A percentile compares a stretch with the other conserved stretches of the same genome.
Conservation (phyloP, 805 yeast genomes). For the Candida andamanensis region DNA sequence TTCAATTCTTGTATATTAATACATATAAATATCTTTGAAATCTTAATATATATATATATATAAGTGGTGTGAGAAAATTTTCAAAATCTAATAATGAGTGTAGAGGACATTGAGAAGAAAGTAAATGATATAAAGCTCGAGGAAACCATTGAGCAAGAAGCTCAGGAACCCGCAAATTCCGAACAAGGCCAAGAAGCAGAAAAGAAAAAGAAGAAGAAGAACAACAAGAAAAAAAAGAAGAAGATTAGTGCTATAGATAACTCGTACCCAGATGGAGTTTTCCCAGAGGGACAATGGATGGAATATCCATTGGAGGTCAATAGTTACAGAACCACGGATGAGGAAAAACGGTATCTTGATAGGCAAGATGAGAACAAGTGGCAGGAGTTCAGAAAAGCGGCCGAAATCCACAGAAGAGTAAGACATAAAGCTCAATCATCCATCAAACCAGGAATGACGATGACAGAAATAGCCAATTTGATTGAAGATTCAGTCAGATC, state of each 20-base stretch:
- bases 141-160: not conserved
- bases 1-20: not conserved
- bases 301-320: conserved; percentile 68
- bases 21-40: too few relatives aligned
- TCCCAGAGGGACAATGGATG: conserved; percentile 84
- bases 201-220: conserved; percentile 25
- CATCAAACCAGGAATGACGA: conserved; percentile 87
- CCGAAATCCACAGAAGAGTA: conserved; percentile 92
- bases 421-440: conserved; percentile 70
- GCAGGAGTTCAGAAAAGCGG: conserved; percentile 92
- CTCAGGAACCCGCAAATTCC: not conserved
- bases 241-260: conserved; percentile 59
- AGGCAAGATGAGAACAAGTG: conserved; percentile 57
- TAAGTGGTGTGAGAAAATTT: conserved; percentile 1
- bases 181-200: not conserved
- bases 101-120: conserved; percentile 2
- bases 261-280: conserved; percentile 64
- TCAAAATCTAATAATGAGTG: conserved; percentile 3
- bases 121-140: not conserved
- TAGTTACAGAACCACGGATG: conserved; percentile 72
- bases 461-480: conserved; percentile 83
- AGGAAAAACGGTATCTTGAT: conserved; percentile 77
- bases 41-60: too few relatives aligned
- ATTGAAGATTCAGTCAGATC: conserved; percentile 82
- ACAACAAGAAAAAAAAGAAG: conserved; percentile 48